Evolutionary conservation across 2,329 filamentous ascomycete genomes (phyloP).

Genomic region (Beauveria caledonica): DNA sequence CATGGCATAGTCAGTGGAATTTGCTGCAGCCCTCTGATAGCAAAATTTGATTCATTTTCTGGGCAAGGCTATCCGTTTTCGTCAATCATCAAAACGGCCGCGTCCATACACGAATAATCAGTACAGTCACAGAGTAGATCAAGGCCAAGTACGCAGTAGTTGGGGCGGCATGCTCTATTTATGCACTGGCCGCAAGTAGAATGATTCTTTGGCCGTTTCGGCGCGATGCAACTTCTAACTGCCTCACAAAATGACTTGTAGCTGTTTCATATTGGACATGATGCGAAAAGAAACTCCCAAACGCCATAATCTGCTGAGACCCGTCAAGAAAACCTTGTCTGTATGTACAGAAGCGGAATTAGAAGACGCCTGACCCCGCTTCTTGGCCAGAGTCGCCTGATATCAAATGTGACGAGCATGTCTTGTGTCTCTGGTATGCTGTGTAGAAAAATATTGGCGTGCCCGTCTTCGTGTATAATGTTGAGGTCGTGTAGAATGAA

Average conservation of each 20-base stretch:
- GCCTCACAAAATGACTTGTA: constrained; percentile 10
- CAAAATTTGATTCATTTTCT: too few relatives aligned
- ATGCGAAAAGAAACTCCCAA: constrained; percentile 19
- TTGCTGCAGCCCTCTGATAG: too few relatives aligned
- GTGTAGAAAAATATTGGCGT: neutral
- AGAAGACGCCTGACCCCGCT: constrained; percentile 7
- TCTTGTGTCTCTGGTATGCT: neutral
- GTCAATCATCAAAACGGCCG: too few relatives aligned
- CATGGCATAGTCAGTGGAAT: too few relatives aligned
- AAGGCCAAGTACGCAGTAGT: neutral
- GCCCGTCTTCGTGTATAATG: constrained; percentile 1
- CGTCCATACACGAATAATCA: neutral
- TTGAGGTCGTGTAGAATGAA: neutral
- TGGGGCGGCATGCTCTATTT: constrained; percentile 7
- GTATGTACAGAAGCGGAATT: constrained; percentile 11
- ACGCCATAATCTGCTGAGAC: constrained; percentile 17
- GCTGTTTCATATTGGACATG: constrained; percentile 10
- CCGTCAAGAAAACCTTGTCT: neutral
- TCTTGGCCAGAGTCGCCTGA: constrained; percentile 4
- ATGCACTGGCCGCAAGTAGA: neutral
- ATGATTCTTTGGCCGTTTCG: neutral
- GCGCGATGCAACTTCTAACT: constrained; percentile 2
- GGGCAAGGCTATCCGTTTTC: too few relatives aligned
- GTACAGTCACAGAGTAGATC: neutral
- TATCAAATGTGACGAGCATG: neutral